Base-by-base conservation (phyloP, 2,329 filamentous ascomycete genomes). In the Epichloe sibirici region DNA sequence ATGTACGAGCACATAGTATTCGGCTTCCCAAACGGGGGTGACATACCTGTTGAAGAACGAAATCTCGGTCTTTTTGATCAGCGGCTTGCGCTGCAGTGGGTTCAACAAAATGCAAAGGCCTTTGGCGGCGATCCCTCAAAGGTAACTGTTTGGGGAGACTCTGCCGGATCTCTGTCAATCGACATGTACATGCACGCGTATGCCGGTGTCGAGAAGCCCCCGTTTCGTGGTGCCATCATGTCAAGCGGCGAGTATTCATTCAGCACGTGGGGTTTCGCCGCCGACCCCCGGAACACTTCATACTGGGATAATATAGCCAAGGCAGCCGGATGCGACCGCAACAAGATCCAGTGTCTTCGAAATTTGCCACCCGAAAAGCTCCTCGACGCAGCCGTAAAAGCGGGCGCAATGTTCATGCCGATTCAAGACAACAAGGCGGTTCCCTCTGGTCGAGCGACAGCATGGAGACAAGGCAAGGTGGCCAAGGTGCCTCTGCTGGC, bases 11-110 rank as follows among this genome's bases (percentile, higher is more conserved):
- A 6, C 34, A 2, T 4, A 64, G 62, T 62, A 6, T 62, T 65
- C 45, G 75, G 75, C 2, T 79, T 78, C 55, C 60, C 77, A 7
- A 69, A 68, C 45, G 66, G 69, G 0, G 66, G 63, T 13, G 64
- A 73, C 42, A 65, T 74, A 9, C 53, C 66, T 2, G 57, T 59
- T 0, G 62, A 66, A 23, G 66, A 72, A 1, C 68, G 53, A 6
- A 66, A 64, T 35, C 56, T 65, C 8, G 59, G 62, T 4, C 28
- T 65, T 0, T 55, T 62, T n/a, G 61, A 65, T 45, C 60, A 65
- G 31, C 59, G 54, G 3, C 53, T 64, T 8, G 62, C 62, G 0
- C 53, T 64, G n/a, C 54, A 58, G 42, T 66, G 61, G 59, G 54
- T 63, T 2, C 59, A 61, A 8, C 45, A 53, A 8, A 63, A 64